phyloP scores from a whole-genome alignment of 306 rosid species.

The Cucurbita maxima region DNA sequence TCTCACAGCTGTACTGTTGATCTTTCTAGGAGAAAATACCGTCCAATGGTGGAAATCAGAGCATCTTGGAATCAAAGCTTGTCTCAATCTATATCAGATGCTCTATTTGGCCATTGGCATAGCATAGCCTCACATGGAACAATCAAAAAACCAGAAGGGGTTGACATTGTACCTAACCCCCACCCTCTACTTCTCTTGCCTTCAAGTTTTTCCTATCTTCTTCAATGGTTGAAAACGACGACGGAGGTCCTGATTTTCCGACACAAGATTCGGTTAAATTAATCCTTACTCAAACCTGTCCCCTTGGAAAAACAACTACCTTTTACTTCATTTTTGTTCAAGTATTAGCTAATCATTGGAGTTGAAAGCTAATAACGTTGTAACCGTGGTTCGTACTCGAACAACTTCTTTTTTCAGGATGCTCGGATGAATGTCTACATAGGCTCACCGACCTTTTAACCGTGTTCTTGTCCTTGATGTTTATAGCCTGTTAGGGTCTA shows the following conservation, averaged over 20 bases:
- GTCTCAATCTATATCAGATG: not conserved
- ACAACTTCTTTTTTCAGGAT: not conserved
- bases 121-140: not conserved
- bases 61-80: conserved; percentile 2
- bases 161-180: not conserved
- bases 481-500: not conserved
- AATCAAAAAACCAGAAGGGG: not conserved
- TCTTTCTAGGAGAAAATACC: not conserved
- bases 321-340: not conserved
- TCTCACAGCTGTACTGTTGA: not conserved
- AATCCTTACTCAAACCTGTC: not conserved
- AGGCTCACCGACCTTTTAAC: not conserved
- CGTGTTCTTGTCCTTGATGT: not conserved
- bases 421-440: not conserved
- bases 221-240: not conserved
- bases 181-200: not conserved
- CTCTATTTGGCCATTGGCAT: not conserved
- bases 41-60: not conserved
- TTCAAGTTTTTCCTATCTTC: not conserved
- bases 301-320: not conserved
- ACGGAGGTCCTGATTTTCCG: not conserved
- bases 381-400: not conserved
- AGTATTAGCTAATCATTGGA: not conserved
- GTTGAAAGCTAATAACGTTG: not conserved
- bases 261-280: not conserved